Base-by-base conservation (phyloP, 1,284 basidiomycete genomes). In the Grifola frondosa region DNA sequence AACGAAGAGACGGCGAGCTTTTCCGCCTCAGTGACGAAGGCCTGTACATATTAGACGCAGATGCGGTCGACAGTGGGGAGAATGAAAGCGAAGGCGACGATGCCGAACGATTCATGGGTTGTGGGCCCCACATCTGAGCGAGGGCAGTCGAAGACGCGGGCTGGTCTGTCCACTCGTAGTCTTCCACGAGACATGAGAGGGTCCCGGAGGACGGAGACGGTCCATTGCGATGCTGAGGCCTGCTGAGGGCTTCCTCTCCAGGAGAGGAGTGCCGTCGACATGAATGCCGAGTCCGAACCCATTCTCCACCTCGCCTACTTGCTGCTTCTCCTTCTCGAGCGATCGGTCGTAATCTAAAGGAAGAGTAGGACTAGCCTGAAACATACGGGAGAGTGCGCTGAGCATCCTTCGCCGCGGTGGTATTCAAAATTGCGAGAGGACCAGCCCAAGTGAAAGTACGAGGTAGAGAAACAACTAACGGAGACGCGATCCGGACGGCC, bases 141-240 rank as follows among this genome's bases (percentile, higher is more conserved):
- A 35, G 23, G 22, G 42, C 49, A 16, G 32, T 37, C n/a, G 37
- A 31, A 22, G 51, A 49, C n/a, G 47, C 42, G 17, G 46, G 41
- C 50, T 52, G 22, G 43, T 44, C 38, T 30, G 42, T 20, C 40
- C 45, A 31, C 42, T 51, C 9, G 55, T 49, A 13, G 49, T 53
- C 38, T 58, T 53, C 61, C 61, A 63, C 8, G 53, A 50, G 20
- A 63, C 52, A 20, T 61, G 57, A 13, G 61, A 56, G 11, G 61
- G 61, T 7, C 52, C 49, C 8, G 48, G 28, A 25, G 39, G 35
- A 20, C 50, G 52, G 9, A 46, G 28, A 15, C 52, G 48, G 24
- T 56, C 58, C 42, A 46, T 40, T 30, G 39, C 38, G 38, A 46
- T 23, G 35, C 42, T 48, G 39, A 44, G 40, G 52, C 23, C 30